phyloP scores from a whole-genome alignment of 2,329 filamentous ascomycete genomes.

The Penicillium sp. region DNA sequence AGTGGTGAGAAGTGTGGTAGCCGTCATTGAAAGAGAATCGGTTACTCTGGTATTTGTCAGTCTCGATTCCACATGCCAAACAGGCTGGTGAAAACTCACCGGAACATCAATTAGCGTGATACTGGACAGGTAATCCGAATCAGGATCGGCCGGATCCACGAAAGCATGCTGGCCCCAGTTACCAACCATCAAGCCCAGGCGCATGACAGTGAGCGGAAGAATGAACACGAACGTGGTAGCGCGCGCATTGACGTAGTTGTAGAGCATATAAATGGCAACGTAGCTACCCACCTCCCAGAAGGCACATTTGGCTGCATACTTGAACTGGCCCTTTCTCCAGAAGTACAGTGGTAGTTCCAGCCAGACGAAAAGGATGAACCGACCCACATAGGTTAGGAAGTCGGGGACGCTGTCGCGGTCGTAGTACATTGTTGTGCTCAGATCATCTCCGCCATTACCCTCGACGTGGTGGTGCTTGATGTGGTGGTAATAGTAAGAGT shows the following conservation, averaged over 20 bases:
- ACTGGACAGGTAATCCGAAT: slow-evolving; percentile 75
- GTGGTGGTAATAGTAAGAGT: slow-evolving; percentile 81
- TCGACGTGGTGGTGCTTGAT: slow-evolving; percentile 85
- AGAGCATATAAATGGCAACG: slow-evolving; percentile 51
- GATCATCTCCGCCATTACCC: slow-evolving; percentile 72
- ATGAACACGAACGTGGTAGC: slow-evolving; percentile 65
- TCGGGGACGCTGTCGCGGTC: slow-evolving; percentile 66
- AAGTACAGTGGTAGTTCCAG: slow-evolving; percentile 74
- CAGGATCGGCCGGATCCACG: slow-evolving; percentile 70
- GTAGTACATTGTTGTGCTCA: slow-evolving; percentile 73
- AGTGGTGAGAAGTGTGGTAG: slow-evolving; percentile 71
- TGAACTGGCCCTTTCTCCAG: slow-evolving; percentile 57
- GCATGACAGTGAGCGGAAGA: slow-evolving; percentile 64
- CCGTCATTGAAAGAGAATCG: slow-evolving; percentile 57
- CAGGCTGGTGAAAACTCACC: slow-evolving; percentile 49
- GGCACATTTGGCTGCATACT: slow-evolving; percentile 54
- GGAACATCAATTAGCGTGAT: slow-evolving; percentile 76
- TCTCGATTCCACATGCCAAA: background rate
- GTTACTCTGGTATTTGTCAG: slow-evolving; percentile 59
- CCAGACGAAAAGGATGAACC: slow-evolving; percentile 74
- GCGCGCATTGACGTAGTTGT: slow-evolving; percentile 48
- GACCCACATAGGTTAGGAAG: slow-evolving; percentile 69
- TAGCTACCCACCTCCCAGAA: slow-evolving; percentile 64
- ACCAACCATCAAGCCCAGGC: slow-evolving; percentile 72
- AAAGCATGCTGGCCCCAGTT: slow-evolving; percentile 85